Conservation (phyloP, 2,329 filamentous ascomycete genomes). For the Mycosphaerella sp. region DNA sequence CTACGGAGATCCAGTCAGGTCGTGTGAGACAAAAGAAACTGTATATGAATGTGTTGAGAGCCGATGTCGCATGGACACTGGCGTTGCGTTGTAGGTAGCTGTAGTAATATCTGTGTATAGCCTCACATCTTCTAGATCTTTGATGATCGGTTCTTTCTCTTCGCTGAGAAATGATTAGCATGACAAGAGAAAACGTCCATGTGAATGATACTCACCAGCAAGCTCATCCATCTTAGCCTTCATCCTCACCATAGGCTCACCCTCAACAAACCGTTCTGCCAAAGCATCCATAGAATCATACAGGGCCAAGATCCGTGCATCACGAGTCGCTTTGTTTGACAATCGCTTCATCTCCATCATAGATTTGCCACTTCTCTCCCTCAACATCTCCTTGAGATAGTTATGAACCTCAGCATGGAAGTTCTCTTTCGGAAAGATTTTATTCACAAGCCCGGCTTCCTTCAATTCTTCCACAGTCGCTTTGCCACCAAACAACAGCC, state of each 20-base stretch:
- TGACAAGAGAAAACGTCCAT: not conserved
- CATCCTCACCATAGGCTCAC: slow-evolving; percentile 28
- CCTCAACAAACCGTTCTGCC: slow-evolving; percentile 27
- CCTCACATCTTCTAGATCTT: slow-evolving; percentile 13
- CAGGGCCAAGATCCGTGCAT: slow-evolving; percentile 24
- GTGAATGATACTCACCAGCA: slow-evolving; percentile 19
- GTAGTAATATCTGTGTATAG: not conserved
- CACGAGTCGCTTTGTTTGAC: slow-evolving; percentile 22
- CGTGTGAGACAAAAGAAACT: too few species aligned
- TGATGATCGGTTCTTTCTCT: slow-evolving; percentile 14
- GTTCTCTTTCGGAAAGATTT: slow-evolving; percentile 25
- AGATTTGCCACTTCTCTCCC: slow-evolving; percentile 24
- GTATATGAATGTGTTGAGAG: not conserved
- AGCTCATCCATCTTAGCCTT: slow-evolving; percentile 28
- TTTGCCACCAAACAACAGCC: slow-evolving; percentile 27
- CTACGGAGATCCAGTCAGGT: not conserved
- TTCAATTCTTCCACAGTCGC: slow-evolving; percentile 25
- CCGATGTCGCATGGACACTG: not conserved
- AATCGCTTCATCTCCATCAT: slow-evolving; percentile 31
- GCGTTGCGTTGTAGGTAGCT: not conserved
- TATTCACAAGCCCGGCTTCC: slow-evolving; percentile 26
- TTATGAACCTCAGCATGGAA: slow-evolving; percentile 25
- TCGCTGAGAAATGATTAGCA: slow-evolving; percentile 10
- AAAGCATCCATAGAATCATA: slow-evolving; percentile 25
- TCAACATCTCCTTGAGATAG: slow-evolving; percentile 24